Evolutionary conservation across 2,329 filamentous ascomycete species (phyloP).

Genomic region (Aspergillus brunneoviolaceus): DNA sequence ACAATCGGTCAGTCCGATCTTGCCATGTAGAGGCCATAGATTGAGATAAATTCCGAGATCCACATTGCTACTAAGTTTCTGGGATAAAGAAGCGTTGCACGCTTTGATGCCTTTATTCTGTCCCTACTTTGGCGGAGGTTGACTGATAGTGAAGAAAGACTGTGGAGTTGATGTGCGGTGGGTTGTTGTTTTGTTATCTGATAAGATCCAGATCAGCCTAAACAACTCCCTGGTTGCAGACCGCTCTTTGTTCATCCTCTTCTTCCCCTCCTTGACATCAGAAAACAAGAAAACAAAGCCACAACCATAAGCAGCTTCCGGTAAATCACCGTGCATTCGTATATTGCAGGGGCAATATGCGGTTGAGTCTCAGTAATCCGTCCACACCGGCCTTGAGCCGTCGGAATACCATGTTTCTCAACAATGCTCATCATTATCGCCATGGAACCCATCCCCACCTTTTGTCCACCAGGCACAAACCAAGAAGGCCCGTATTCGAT

Average conservation of each 20-base stretch:
- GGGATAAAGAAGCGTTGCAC: no score
- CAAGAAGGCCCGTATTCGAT: slow-evolving; percentile 25
- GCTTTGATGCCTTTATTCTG: no score
- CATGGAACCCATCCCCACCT: slow-evolving; percentile 33
- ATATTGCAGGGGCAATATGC: slow-evolving; percentile 18
- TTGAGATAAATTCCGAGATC: no score
- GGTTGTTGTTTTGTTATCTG: no score
- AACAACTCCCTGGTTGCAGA: neutral
- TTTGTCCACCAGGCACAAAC: slow-evolving; percentile 32
- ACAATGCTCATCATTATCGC: slow-evolving; percentile 20
- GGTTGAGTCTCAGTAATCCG: slow-evolving; percentile 31
- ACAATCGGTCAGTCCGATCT: no score
- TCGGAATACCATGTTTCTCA: slow-evolving; percentile 27
- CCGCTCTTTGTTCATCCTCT: neutral
- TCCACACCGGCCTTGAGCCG: slow-evolving; percentile 33
- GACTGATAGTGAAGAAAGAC: neutral
- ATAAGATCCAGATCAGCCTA: no score
- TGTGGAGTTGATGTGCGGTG: no score
- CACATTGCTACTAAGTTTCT: no score
- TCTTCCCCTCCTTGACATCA: neutral
- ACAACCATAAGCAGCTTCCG: no score
- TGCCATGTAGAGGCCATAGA: no score
- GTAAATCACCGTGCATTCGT: no score
- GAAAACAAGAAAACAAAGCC: neutral
- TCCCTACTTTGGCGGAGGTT: no score